Conservation (phyloP, 2,329 filamentous ascomycete genomes). For the Fusarium buxicola region DNA sequence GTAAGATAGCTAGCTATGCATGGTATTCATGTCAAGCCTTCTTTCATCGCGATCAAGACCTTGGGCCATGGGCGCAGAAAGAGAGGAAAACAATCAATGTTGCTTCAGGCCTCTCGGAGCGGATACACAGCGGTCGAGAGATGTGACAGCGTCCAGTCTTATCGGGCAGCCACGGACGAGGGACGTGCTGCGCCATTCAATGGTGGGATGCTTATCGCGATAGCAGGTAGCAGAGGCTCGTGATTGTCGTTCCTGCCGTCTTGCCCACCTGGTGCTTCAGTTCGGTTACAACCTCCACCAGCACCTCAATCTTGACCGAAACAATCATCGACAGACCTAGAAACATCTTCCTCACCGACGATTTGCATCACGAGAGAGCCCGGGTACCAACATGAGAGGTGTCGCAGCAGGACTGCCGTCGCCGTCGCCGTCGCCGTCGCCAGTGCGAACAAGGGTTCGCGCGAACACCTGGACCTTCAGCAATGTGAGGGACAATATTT, state of each 20-base stretch:
- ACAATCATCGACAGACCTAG: not conserved
- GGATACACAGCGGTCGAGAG: too few relatives aligned
- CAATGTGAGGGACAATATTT: slow-evolving; percentile 48
- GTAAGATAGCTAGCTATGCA: too few relatives aligned
- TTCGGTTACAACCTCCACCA: slow-evolving; percentile 4
- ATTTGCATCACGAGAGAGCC: slow-evolving; percentile 16
- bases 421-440: slow-evolving; percentile 49
- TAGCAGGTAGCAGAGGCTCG: slow-evolving; percentile 23
- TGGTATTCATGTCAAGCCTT: too few relatives aligned
- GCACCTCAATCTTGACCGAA: not conserved
- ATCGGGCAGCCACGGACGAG: not conserved
- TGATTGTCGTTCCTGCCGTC: slow-evolving; percentile 7
- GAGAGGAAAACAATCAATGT: too few relatives aligned
- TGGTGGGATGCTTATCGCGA: slow-evolving; percentile 36
- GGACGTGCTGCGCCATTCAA: slow-evolving; percentile 2
- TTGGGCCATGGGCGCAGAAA: too few relatives aligned
- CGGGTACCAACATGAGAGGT: slow-evolving; percentile 46
- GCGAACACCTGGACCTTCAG: slow-evolving; percentile 58
- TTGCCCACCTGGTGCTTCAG: not conserved
- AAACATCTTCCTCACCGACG: slow-evolving; percentile 5
- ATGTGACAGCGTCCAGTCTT: not conserved
- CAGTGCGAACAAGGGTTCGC: slow-evolving; percentile 47
- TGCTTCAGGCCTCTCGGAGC: too few relatives aligned
- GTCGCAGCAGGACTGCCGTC: slow-evolving; percentile 52
- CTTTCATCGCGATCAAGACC: too few relatives aligned